These are phyloP conservation scores for Neofusicoccum umdonicola DNA, from an alignment of 2,329 filamentous ascomycete genomes.

Conservation along the genomic window DNA sequence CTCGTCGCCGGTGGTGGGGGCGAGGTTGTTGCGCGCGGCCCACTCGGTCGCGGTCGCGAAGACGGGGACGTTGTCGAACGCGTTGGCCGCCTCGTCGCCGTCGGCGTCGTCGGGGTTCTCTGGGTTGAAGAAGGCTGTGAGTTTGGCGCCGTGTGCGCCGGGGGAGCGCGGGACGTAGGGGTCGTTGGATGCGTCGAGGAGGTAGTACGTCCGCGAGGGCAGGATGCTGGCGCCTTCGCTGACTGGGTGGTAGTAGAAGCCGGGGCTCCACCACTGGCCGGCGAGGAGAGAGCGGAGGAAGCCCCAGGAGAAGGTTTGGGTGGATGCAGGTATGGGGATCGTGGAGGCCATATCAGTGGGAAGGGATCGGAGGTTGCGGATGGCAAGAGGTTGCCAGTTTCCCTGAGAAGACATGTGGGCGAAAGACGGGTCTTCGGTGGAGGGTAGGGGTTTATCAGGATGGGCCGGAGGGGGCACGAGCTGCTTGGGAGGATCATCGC, in stretches of 20 bases:
- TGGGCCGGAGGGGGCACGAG: neutral
- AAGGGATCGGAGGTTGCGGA: slow-evolving; percentile 32
- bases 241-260: slow-evolving; percentile 37
- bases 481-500: neutral
- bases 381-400: slow-evolving; percentile 38
- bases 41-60: slow-evolving; percentile 33
- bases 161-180: slow-evolving; percentile 42
- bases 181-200: slow-evolving; percentile 37
- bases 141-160: slow-evolving; percentile 46
- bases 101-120: slow-evolving; percentile 29
- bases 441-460: slow-evolving; percentile 10
- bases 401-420: neutral
- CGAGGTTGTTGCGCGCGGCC: neutral
- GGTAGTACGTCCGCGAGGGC: slow-evolving; percentile 41
- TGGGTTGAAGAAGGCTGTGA: slow-evolving; percentile 46
- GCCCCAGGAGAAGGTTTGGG: slow-evolving; percentile 37
- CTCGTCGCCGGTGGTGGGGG: neutral
- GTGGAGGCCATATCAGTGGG: slow-evolving; percentile 5
- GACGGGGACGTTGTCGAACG: slow-evolving; percentile 41
- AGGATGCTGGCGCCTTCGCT: slow-evolving; percentile 26
- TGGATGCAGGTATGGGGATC: slow-evolving; percentile 26
- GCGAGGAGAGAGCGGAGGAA: slow-evolving; percentile 39
- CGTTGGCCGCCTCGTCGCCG: slow-evolving; percentile 23
- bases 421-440: slow-evolving; percentile 22
- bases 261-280: slow-evolving; percentile 41